A percentile compares a stretch with the other conserved stretches of the same genome.
Conservation (phyloP, 257 asterid genomes). For the Forsythia suspensa region DNA sequence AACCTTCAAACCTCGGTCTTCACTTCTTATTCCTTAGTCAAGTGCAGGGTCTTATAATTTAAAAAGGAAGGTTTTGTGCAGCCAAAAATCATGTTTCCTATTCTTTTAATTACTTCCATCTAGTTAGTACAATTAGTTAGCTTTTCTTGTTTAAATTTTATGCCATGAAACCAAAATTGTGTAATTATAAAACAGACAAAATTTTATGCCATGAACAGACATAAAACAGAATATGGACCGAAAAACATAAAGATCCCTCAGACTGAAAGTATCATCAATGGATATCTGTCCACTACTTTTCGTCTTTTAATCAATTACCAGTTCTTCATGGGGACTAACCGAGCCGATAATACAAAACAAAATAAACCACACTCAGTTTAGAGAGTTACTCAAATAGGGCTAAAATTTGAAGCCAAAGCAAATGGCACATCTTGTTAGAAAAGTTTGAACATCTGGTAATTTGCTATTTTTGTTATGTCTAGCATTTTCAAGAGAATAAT, state of each 20-base stretch:
- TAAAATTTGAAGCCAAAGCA: background rate
- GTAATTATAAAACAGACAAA: background rate
- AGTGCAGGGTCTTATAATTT: too few species aligned
- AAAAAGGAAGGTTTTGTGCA: background rate
- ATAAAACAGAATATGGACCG: background rate
- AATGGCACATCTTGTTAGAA: background rate
- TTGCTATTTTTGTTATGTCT: background rate
- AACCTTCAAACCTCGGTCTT: too few species aligned
- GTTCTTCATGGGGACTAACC: background rate
- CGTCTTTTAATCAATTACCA: constrained; percentile 5
- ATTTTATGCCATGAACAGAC: background rate
- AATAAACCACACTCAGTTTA: too few species aligned
- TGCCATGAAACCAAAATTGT: background rate
- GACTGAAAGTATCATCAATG: background rate
- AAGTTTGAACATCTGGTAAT: background rate
- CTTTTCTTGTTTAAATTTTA: background rate
- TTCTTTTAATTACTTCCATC: background rate
- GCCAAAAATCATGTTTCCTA: background rate
- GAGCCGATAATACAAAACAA: background rate
- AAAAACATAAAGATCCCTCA: background rate
- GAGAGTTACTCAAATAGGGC: background rate
- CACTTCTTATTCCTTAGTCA: too few species aligned
- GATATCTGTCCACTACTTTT: constrained; percentile 10
- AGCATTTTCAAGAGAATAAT: background rate
- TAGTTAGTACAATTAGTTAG: background rate